A percentile compares a stretch with the other conserved stretches of the same genome.
These are phyloP conservation scores for Xenoacremonium recifei DNA, from an alignment of 2,329 filamentous ascomycete genomes.

Conservation along the genomic window DNA sequence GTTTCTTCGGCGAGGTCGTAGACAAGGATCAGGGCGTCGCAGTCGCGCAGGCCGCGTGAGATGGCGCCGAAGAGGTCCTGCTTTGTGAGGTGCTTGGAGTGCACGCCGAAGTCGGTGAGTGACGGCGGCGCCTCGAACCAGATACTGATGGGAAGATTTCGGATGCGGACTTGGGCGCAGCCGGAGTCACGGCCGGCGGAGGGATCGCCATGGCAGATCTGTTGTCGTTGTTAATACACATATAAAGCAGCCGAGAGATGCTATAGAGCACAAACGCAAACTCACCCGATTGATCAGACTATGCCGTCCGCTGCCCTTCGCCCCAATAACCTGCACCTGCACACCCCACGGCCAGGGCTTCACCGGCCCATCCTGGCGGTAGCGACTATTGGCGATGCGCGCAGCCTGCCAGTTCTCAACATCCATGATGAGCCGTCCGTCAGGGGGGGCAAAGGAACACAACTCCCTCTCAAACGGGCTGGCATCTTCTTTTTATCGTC, in stretches of 20 bases:
- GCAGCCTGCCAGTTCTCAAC: constrained; percentile 16
- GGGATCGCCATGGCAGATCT: neutral
- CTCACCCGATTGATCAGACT: constrained; percentile 13
- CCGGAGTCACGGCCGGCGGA: constrained; percentile 1
- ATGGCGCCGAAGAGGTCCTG: constrained; percentile 10
- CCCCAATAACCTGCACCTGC: constrained; percentile 15
- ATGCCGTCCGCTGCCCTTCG: constrained; percentile 11
- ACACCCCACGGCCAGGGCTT: constrained; percentile 15
- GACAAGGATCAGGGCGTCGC: constrained; percentile 15
- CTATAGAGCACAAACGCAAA: neutral
- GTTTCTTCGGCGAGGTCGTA: constrained; percentile 11
- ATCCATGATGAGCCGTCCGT: constrained; percentile 7
- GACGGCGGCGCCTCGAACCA: constrained; percentile 11
- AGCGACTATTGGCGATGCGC: constrained; percentile 13
- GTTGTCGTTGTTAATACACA: no score
- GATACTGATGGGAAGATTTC: constrained; percentile 11
- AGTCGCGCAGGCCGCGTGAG: constrained; percentile 11
- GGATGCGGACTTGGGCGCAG: constrained; percentile 7
- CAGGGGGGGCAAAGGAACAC: no score
- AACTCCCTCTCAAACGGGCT: no score
- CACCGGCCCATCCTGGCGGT: constrained; percentile 8
- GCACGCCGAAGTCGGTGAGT: constrained; percentile 7
- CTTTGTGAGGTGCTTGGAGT: constrained; percentile 4
- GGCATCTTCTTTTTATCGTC: no score
- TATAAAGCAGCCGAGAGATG: neutral